Evolutionary conservation across 176 grass and related monocot genomes (phyloP).

Genomic region (Aegilops sharonensis): DNA sequence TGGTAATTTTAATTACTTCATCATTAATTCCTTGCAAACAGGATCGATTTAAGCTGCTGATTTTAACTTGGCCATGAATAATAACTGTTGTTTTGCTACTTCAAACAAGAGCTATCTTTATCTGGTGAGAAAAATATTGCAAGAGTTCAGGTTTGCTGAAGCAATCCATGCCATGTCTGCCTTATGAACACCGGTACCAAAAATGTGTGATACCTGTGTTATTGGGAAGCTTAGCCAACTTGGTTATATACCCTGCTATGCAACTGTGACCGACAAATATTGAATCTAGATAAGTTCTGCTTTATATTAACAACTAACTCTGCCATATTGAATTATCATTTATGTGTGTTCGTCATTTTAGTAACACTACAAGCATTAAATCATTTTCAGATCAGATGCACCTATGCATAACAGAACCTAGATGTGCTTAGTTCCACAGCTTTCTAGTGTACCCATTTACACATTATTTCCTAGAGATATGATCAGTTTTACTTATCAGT

Average conservation of each 20-base stretch:
- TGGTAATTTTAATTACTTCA: neutral
- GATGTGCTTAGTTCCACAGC: neutral
- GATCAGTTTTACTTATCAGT: neutral
- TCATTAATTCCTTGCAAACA: slow-evolving; percentile 17
- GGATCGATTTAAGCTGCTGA: neutral
- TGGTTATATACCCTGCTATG: neutral
- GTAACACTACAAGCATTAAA: neutral
- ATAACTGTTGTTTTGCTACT: neutral
- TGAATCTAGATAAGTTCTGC: neutral
- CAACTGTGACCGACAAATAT: slow-evolving; percentile 2
- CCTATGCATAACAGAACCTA: neutral
- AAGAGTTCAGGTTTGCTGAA: neutral
- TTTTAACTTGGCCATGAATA: slow-evolving; percentile 3
- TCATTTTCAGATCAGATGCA: neutral
- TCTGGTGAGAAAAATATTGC: neutral
- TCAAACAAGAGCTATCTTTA: slow-evolving; percentile 20
- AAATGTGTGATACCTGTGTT: neutral
- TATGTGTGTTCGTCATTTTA: neutral
- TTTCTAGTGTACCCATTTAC: slow-evolving; percentile 23
- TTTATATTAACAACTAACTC: slow-evolving; percentile 1
- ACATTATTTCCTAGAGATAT: neutral
- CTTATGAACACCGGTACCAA: neutral
- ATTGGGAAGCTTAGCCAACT: slow-evolving; percentile 4
- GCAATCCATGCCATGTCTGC: neutral
- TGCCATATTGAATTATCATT: neutral